Conservation (phyloP, 2,329 filamentous ascomycete species). For the Fusarium nodosum region DNA sequence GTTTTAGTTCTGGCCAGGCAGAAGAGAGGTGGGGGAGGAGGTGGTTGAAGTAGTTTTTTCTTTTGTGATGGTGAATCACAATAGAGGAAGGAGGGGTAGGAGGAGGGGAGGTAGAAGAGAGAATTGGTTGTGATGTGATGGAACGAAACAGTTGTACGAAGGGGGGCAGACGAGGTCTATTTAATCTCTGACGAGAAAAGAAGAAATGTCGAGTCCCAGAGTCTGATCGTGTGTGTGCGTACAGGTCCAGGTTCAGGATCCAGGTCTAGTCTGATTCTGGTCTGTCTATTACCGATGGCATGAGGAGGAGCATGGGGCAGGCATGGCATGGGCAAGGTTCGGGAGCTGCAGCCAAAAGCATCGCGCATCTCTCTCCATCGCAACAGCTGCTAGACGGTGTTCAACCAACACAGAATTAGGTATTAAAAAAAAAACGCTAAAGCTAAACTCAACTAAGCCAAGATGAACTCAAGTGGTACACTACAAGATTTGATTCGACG, state of each 20-base stretch:
- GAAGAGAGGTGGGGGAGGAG: not conserved
- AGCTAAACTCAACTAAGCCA: constrained; percentile 16
- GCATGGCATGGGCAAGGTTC: constrained; percentile 3
- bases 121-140: constrained; percentile 43
- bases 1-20: constrained; percentile 16
- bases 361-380: not conserved
- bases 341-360: constrained; percentile 9
- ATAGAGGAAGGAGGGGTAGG: constrained; percentile 7
- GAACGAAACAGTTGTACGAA: constrained; percentile 41
- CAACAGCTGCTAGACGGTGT: not conserved
- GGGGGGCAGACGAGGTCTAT: constrained; percentile 45
- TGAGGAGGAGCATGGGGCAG: constrained; percentile 1
- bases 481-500: not conserved
- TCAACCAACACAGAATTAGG: no score
- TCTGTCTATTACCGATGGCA: constrained; percentile 4
- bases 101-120: not conserved
- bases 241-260: no score
- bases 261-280: constrained; percentile 5
- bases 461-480: constrained; percentile 21
- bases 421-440: not conserved
- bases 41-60: constrained; percentile 1
- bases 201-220: constrained; percentile 1
- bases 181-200: constrained; percentile 45
- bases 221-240: not conserved
- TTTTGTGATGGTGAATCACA: constrained; percentile 32